Percentiles rank a stretch among this genome's conserved stretches.
Evolutionary conservation across 768 basidiomycete species (phyloP).

Genomic region (Pluteus cervinus): DNA sequence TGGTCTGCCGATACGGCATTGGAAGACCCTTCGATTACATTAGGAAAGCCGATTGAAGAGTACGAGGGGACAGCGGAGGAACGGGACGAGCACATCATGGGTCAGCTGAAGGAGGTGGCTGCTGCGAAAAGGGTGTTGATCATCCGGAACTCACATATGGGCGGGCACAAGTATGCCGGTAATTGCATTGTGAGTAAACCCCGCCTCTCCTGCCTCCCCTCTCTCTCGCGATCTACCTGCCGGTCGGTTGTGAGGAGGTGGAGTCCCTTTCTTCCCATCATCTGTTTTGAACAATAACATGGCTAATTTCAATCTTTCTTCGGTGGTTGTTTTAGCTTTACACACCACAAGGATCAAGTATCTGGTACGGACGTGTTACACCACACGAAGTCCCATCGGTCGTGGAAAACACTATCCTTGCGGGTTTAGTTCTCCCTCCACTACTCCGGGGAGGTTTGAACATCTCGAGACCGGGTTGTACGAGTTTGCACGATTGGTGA

Average conservation of each 20-base stretch:
- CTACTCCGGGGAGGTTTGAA: conserved; percentile 85
- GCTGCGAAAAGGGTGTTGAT: conserved; percentile 70
- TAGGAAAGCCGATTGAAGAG: conserved; percentile 57
- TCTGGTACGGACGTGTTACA: conserved; percentile 94
- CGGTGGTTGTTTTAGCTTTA: conserved; percentile 53
- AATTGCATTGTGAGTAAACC: conserved; percentile 72
- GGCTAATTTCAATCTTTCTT: too few species aligned
- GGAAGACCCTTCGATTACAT: conserved; percentile 45
- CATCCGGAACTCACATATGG: conserved; percentile 83
- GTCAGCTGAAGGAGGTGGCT: conserved; percentile 45
- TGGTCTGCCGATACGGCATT: conserved; percentile 76
- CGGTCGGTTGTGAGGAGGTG: too few species aligned
- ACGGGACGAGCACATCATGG: conserved; percentile 48
- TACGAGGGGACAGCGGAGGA: conserved; percentile 45
- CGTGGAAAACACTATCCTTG: conserved; percentile 81
- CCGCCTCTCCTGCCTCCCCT: conserved; percentile 1
- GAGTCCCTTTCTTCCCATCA: too few species aligned
- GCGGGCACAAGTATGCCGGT: conserved; percentile 90
- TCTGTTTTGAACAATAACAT: too few species aligned
- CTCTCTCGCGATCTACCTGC: too few species aligned
- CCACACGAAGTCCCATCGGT: conserved; percentile 85
- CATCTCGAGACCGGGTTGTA: conserved; percentile 62
- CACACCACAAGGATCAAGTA: conserved; percentile 75
- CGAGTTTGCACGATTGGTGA: conserved; percentile 70
- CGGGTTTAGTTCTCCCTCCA: conserved; percentile 77